phyloP scores from a whole-genome alignment of 805 yeast genomes.

The Kockiozyma suomiensis region DNA sequence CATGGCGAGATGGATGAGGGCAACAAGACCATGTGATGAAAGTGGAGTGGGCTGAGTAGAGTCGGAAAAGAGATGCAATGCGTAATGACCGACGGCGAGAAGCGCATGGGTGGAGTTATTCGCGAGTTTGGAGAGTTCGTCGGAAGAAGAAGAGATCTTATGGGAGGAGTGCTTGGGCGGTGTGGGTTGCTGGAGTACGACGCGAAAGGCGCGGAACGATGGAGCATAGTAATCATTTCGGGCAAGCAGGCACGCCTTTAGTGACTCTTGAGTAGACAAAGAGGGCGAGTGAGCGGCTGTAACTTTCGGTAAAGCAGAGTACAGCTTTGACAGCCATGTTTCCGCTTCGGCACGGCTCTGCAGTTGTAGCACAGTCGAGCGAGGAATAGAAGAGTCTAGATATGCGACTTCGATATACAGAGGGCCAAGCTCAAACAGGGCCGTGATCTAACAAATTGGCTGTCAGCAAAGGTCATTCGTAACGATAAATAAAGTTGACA shows the following conservation, averaged over 20 bases:
- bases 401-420: conserved; percentile 21
- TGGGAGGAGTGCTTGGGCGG: neutral
- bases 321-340: conserved; percentile 18
- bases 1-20: conserved; percentile 35
- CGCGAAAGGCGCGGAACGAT: conserved; percentile 22
- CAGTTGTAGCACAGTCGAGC: conserved; percentile 28
- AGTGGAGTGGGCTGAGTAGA: conserved; percentile 21
- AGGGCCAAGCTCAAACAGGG: conserved; percentile 22
- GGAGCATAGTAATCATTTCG: conserved; percentile 25
- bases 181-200: conserved; percentile 14
- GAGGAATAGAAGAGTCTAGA: conserved; percentile 9
- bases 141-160: conserved; percentile 15
- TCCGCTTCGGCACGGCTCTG: conserved; percentile 27
- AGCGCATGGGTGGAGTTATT: conserved; percentile 23
- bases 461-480: neutral
- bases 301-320: conserved; percentile 8
- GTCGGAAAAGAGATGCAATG: conserved; percentile 19
- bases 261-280: neutral
- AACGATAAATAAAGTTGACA: neutral
- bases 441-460: conserved; percentile 11
- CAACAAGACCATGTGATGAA: conserved; percentile 34
- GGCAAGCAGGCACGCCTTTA: conserved; percentile 19
- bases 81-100: conserved; percentile 26
- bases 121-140: conserved; percentile 23
- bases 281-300: conserved; percentile 18